A percentile compares a stretch with the other conserved stretches of the same genome.
phyloP scores from a whole-genome alignment of 148 eudicot genomes.

The Chenopodium formosanum region DNA sequence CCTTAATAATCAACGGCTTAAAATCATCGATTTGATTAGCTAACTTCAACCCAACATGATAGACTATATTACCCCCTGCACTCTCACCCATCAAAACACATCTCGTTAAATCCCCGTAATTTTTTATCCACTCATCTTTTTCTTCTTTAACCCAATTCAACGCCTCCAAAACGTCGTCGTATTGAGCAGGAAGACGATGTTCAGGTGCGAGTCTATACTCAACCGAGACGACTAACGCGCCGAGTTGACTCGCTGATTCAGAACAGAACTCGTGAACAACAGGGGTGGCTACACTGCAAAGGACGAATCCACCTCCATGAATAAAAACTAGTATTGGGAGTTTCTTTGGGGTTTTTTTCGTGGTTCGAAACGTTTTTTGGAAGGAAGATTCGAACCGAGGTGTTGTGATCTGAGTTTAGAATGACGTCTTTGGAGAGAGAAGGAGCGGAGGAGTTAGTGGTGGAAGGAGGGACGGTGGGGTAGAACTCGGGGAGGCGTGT shows the following conservation, averaged over 20 bases:
- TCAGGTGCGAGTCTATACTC: conserved; percentile 51
- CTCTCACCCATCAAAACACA: conserved; percentile 42
- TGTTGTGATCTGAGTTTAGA: conserved; percentile 16
- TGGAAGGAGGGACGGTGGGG: conserved; percentile 22
- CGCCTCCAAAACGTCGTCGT: conserved; percentile 43
- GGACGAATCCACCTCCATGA: conserved; percentile 39
- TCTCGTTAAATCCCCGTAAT: conserved; percentile 27
- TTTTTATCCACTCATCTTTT: conserved; percentile 33
- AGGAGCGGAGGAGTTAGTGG: neutral
- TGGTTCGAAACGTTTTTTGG: neutral
- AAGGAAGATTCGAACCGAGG: conserved; percentile 37
- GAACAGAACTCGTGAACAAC: conserved; percentile 32
- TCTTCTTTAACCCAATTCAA: conserved; percentile 33
- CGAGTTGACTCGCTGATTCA: conserved; percentile 14
- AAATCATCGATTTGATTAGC: conserved; percentile 3
- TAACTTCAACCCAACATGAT: conserved; percentile 19
- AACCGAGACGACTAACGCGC: conserved; percentile 33
- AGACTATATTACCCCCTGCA: conserved; percentile 47
- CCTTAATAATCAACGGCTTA: conserved; percentile 27
- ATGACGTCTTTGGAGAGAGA: conserved; percentile 31
- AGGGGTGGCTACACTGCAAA: conserved; percentile 14
- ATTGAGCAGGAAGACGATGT: conserved; percentile 44
- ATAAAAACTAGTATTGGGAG: conserved; percentile 28
- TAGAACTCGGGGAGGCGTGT: conserved; percentile 13
- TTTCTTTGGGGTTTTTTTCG: neutral